phyloP scores from a whole-genome alignment of 176 grass and related monocot genomes.

The maize (Zea mays) region Zm-B73-REFERENCE-NAM-5.0 NC_050099.1:236309501-236310000 shows the following conservation, averaged over 20 bases:
- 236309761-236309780: too few species aligned
- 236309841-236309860: conserved; percentile 57
- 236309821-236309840: too few species aligned
- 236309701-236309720: background rate
- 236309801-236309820: too few species aligned
- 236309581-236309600: conserved; percentile 74
- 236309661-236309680: background rate
- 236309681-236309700: background rate
- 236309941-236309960: conserved; percentile 45
- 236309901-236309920: conserved; percentile 76
- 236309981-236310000: conserved; percentile 37
- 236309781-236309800: too few species aligned
- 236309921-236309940: conserved; percentile 63
- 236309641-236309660: background rate
- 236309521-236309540: conserved; percentile 51
- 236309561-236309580: conserved; percentile 82
- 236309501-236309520: background rate
- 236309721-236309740: conserved; percentile 7
- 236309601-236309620: too few species aligned
- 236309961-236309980: conserved; percentile 30
- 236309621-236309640: background rate
- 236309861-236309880: conserved; percentile 82
- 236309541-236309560: conserved; percentile 69
- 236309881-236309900: conserved; percentile 77
- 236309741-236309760: too few species aligned